A percentile compares a stretch with the other conserved stretches of the same genome.
phyloP scores from a whole-genome alignment of 805 yeast genomes.

The Dipodascus geniculatus region DNA sequence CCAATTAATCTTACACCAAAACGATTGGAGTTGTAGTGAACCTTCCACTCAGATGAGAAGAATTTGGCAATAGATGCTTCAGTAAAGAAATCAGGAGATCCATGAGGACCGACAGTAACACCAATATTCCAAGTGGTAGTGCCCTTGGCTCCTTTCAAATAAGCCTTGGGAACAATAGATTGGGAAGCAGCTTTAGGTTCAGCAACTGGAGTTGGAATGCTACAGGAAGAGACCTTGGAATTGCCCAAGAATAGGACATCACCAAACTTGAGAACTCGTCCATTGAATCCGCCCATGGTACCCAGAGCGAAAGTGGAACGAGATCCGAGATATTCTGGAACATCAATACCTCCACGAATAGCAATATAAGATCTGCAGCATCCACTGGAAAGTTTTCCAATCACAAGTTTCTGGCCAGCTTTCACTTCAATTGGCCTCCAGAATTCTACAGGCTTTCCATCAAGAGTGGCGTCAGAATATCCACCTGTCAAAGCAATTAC shows the following conservation, averaged over 20 bases:
- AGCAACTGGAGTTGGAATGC: slow-evolving; percentile 60
- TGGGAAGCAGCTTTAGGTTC: slow-evolving; percentile 50
- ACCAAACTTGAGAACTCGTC: slow-evolving; percentile 82
- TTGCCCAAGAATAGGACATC: slow-evolving; percentile 84
- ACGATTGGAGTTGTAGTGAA: slow-evolving; percentile 93
- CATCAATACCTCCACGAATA: slow-evolving; percentile 87
- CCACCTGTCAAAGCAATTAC: slow-evolving; percentile 87
- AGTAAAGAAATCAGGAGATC: slow-evolving; percentile 89
- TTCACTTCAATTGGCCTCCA: slow-evolving; percentile 63
- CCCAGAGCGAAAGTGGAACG: slow-evolving; percentile 94
- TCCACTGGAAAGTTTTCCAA: slow-evolving; percentile 75
- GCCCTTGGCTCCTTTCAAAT: slow-evolving; percentile 26
- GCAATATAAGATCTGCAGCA: slow-evolving; percentile 78
- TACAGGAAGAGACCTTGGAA: slow-evolving; percentile 53
- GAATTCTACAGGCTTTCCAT: slow-evolving; percentile 44
- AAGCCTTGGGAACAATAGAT: slow-evolving; percentile 37
- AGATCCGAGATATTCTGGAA: slow-evolving; percentile 89
- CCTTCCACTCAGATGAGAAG: slow-evolving; percentile 76
- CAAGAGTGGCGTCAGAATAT: slow-evolving; percentile 49
- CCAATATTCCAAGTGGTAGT: slow-evolving; percentile 66
- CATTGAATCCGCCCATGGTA: slow-evolving; percentile 83
- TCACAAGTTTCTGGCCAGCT: slow-evolving; percentile 64
- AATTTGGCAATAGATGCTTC: slow-evolving; percentile 64
- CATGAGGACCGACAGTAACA: slow-evolving; percentile 96
- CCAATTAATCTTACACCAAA: slow-evolving; percentile 81